Base-by-base conservation (phyloP, 2,329 filamentous ascomycete species). In the Colletotrichum viniferum region DNA sequence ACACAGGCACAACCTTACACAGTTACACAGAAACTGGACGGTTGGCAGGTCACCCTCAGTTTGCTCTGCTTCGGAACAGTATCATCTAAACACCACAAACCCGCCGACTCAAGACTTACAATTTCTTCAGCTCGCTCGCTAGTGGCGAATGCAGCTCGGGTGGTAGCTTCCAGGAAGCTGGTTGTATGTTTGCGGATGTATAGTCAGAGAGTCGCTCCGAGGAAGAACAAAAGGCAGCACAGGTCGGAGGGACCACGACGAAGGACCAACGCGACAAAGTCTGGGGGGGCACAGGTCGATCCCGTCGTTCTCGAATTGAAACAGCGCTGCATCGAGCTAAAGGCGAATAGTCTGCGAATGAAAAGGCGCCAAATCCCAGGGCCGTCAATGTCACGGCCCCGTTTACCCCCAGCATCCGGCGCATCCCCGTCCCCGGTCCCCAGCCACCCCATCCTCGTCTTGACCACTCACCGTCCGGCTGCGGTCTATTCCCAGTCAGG, bases 1-100 rank as follows among this genome's bases (percentile, higher is more conserved):
- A 62, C 73, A 73, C 69, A 68, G 56, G 69, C 69, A 73, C 55
- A 75, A 68, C 69, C 73, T 73, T 75, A 52, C 73, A 75, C 69
- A 28, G 36, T 65, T 10, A 63, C 60, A 63, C 65, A 65, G 43
- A 38, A 71, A 26, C 32, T 14, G 30, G 63, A 63, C 56, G 63
- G 73, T 75, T 75, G 73, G 73, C 73, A 67, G 63, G 63, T 55
- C 69, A 73, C 38, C 43, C 56, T 66, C 61, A 43, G 32, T 36
- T 28, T 66, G 26, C 32, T 10, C 36, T 74, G 72, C 72, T 61
- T 74, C 36, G 68, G 68, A 24, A 66, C 34, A 62, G 61, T 71
- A 63, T 71, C 67, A 71, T 66, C 61, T 62, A 66, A 43, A 66
- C 55, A 66, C 52, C 4, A 10, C 68, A 66, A 38, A 1, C 55